A percentile compares a stretch with the other conserved stretches of the same genome.
Evolutionary conservation across 2,329 filamentous ascomycete species (phyloP).

Genomic region (Trichoderma sp.): DNA sequence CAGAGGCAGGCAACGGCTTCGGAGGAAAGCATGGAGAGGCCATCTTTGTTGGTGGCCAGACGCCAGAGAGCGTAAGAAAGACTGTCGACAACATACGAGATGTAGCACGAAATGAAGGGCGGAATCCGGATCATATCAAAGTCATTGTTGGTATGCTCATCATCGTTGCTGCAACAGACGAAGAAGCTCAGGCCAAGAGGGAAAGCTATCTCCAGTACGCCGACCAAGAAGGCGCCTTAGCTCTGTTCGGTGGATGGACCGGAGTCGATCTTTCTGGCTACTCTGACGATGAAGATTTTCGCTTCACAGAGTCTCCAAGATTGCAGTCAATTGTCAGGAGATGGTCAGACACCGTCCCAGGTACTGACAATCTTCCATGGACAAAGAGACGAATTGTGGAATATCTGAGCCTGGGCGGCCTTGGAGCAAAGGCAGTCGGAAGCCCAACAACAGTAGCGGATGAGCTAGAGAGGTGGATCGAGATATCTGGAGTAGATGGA

Average conservation of each 20-base stretch:
- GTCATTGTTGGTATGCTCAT: slow-evolving; percentile 22
- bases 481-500: slow-evolving; percentile 40
- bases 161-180: slow-evolving; percentile 25
- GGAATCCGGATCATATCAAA: slow-evolving; percentile 22
- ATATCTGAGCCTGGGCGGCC: slow-evolving; percentile 55
- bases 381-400: slow-evolving; percentile 61
- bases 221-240: slow-evolving; percentile 25
- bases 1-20: slow-evolving; percentile 26
- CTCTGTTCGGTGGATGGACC: slow-evolving; percentile 26
- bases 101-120: slow-evolving; percentile 6
- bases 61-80: slow-evolving; percentile 17
- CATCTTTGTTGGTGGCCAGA: slow-evolving; percentile 25
- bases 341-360: slow-evolving; percentile 31
- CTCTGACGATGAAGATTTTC: slow-evolving; percentile 25
- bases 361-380: slow-evolving; percentile 45
- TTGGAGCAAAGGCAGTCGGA: slow-evolving; percentile 54
- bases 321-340: slow-evolving; percentile 29
- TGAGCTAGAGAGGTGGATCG: slow-evolving; percentile 52
- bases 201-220: slow-evolving; percentile 24
- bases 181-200: slow-evolving; percentile 19
- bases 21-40: slow-evolving; percentile 26
- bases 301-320: slow-evolving; percentile 13
- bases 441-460: slow-evolving; percentile 50
- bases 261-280: slow-evolving; percentile 23
- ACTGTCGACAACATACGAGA: slow-evolving; percentile 23